Evolutionary conservation across 345 rosid genomes (phyloP), one percentile per base, ranked within the genome.

Genomic region (Brassica cretica): DNA sequence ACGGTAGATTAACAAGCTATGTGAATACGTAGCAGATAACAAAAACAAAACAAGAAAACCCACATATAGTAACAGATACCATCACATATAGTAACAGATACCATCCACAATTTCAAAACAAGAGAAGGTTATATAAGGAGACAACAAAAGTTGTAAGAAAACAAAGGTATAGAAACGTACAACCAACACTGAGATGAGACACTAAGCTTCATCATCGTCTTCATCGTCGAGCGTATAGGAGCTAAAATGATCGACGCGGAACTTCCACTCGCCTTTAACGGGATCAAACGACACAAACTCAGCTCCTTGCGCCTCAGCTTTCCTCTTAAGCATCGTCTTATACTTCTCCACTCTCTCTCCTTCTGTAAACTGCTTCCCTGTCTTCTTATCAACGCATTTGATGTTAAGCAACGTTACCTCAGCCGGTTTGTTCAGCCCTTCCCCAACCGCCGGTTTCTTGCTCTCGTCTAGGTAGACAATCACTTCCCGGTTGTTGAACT

Each of bases 401-500:
- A 96, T 89, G 76, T 96, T 96, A 30, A 93, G 89, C 69, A 96
- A 89, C 0, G 96, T 93, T 29, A 96, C 97, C 84, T 87, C 99
- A 0, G 99, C 99, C 5, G 99, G 93, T 80, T 96, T 96, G 71
- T 96, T 96, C 19, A 96, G 87, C 66, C 99, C 99, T 78, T 96
- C 96, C 51, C 99, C 99, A 35, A 90, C 89, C 4, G 96, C 89
- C 8, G 99, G 98, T 82, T 96, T 96, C 87, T 90, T 87, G 87
- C 87, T 86, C 71, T 96, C 98, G 37, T 96, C 98, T 89, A 88
- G 81, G 85, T 96, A 96, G 5, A 96, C 98, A 46, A 91, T 87
- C 81, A 93, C 99, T 84, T 93, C 99, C 37, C 94, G 80, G 76
- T 88, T 89, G 84, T 93, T 91, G 78, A 96, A 96, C 82, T 91